Conservation (phyloP, 805 yeast genomes). For the Starmera amethionina region DNA sequence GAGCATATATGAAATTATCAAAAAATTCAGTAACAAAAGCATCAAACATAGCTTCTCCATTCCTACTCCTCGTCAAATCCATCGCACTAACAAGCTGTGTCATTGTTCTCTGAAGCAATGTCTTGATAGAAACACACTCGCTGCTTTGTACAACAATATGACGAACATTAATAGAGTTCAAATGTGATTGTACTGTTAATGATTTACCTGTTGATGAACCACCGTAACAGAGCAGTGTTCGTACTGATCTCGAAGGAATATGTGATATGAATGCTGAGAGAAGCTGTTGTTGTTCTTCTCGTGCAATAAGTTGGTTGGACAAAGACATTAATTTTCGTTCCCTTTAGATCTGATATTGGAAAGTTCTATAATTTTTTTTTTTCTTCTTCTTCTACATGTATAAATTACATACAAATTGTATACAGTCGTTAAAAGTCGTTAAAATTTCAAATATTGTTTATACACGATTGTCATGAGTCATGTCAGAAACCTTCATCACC, state of each 20-base stretch:
- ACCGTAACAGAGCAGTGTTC: slow-evolving; percentile 8
- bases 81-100: not conserved
- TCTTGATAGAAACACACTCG: slow-evolving; percentile 16
- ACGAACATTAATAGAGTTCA: slow-evolving; percentile 3
- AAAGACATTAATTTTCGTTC: too few species aligned
- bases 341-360: too few species aligned
- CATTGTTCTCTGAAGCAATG: slow-evolving; percentile 13
- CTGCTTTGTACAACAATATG: slow-evolving; percentile 15
- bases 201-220: slow-evolving; percentile 17
- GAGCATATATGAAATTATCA: slow-evolving; percentile 11
- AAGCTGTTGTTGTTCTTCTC: slow-evolving; percentile 11
- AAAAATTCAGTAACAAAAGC: slow-evolving; percentile 9
- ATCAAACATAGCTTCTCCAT: slow-evolving; percentile 4
- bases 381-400: too few species aligned
- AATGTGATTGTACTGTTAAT: slow-evolving; percentile 4
- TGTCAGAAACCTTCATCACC: slow-evolving; percentile 43
- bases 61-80: too few species aligned
- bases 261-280: slow-evolving; percentile 9
- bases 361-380: not conserved
- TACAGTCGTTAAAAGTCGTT: not conserved
- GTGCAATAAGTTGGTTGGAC: not conserved
- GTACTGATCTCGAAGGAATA: slow-evolving; percentile 3
- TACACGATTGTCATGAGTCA: too few species aligned
- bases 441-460: not conserved
- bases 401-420: too few species aligned